Base-by-base conservation (phyloP, 345 rosid species). In the Lepidium africanum region DNA sequence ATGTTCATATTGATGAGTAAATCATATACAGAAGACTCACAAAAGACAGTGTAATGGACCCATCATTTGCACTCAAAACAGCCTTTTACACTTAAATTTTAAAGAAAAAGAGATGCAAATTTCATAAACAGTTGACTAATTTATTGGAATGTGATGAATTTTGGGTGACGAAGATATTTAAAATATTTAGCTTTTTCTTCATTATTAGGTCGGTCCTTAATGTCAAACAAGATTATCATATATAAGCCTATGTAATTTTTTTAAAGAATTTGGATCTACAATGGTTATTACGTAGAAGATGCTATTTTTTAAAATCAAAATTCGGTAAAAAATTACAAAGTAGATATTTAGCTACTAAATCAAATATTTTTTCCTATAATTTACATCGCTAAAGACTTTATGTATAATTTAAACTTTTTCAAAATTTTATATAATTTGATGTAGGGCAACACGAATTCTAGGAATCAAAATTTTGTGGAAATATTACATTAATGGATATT, bases 181-280 rank as follows among this genome's bases (percentile, higher is more conserved):
- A 71, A 54, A 5, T 39, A 52, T 50, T 27, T 64, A 56, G 27
- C 71, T 47, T 72, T 71, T 64, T 64, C 65, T 56, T 72, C 65
- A 64, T 47, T 54, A 72, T 72, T 72, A 56, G 76, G 76, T 72
- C 76, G 71, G 71, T 72, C 65, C 71, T 46, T 56, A 64, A 38
- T 65, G 76, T 72, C 76, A 72, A 72, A 64, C 71, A 55, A 64
- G 25, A 10, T 33, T 37, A 69, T 69, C 73, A 40, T 21, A 21
- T 1, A 21, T 21, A 1, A 21, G 23, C 23, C 23, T n/a, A n/a
- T n/a, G n/a, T n/a, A n/a, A n/a, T n/a, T 9, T 39, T 21, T 63
- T 7, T 3, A 21, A 21, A 21, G 2, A 21, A 21, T 21, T 21
- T 21, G 23, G 23, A 21, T 21, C 23, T 21, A 21, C 3, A 21